Base-by-base conservation (phyloP, 2,329 filamentous ascomycete genomes). In the Thermoascus crustaceus region DNA sequence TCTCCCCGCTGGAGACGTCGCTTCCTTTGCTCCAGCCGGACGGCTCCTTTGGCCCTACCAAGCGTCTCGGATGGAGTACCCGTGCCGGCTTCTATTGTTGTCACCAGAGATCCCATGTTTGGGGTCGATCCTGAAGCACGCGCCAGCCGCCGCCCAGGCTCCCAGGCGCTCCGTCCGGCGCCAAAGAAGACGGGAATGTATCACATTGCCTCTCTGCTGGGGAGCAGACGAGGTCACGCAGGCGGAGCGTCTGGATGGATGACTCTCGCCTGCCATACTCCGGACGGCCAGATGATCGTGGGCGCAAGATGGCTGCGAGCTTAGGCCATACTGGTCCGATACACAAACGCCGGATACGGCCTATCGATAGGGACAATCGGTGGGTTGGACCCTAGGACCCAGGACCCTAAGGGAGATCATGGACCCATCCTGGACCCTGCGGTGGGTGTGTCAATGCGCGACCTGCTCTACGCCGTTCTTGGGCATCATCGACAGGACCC, bases 381-480 rank as follows among this genome's bases (percentile, higher is more conserved):
- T 14, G 11, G 30, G 20, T 22, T 20, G 17, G 31, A 33, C 31
- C 31, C 31, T 33, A 23, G 20, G n/a, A n/a, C n/a, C n/a, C n/a
- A n/a, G n/a, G n/a, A n/a, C n/a, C n/a, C n/a, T n/a, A n/a, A 23
- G 22, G 31, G 19, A 33, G 31, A 33, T 33, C 31, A 33, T 33
- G 31, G 31, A 20, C 22, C 31, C 31, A 27, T n/a, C n/a, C n/a
- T n/a, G 24, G 24, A n/a, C n/a, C n/a, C n/a, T n/a, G n/a, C n/a
- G 8, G 20, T 11, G 10, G 26, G 14, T 11, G 19, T 23, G 31
- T 33, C 31, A 33, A 22, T 33, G 31, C 31, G 20, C 21, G 31
- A 13, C n/a, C 31, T 10, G 31, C 10, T 13, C 10, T 4, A 6
- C 24, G 16, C 14, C 20, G 6, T 16, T n/a, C 5, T 33, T 33